These are phyloP conservation scores for Leptodermis oblonga DNA, from an alignment of 257 asterid genomes.

Conservation along the genomic window DNA sequence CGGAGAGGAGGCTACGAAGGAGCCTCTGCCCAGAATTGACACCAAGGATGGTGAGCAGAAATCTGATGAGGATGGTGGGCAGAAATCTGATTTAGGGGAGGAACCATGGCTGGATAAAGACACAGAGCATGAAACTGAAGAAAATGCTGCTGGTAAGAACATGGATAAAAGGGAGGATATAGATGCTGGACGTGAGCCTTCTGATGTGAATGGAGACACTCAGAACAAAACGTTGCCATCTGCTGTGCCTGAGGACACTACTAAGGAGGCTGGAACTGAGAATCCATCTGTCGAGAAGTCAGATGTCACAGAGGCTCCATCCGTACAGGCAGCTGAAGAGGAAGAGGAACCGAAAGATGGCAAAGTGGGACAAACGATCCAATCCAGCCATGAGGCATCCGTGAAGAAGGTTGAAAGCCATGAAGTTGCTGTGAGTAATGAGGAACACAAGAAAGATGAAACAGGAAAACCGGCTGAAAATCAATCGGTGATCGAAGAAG, in stretches of 20 bases:
- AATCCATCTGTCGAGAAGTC: not conserved
- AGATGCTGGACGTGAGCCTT: not conserved
- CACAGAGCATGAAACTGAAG: not conserved
- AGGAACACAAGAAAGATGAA: conserved; percentile 18
- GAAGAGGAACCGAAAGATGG: conserved; percentile 17
- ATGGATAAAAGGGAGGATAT: conserved; percentile 1
- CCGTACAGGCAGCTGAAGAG: conserved; percentile 12
- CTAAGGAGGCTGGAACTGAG: conserved; percentile 7
- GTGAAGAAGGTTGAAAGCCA: conserved; percentile 13
- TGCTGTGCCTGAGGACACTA: not conserved
- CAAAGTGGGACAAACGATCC: not conserved
- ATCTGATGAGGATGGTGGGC: conserved; percentile 3
- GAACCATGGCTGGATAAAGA: not conserved
- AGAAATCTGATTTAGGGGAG: not conserved
- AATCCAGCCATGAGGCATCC: conserved; percentile 11
- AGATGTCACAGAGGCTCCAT: conserved; percentile 1
- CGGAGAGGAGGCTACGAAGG: not conserved
- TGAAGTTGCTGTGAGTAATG: conserved; percentile 19
- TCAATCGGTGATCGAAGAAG: conserved; percentile 13
- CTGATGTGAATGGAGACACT: not conserved
- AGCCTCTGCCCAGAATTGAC: not conserved
- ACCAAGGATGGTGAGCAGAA: conserved; percentile 10
- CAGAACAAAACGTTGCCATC: not conserved
- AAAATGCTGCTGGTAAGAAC: not conserved
- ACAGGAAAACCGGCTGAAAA: conserved; percentile 13